phyloP scores from a whole-genome alignment of 176 grass and related monocot species.

The Triticum timopheevii region DNA sequence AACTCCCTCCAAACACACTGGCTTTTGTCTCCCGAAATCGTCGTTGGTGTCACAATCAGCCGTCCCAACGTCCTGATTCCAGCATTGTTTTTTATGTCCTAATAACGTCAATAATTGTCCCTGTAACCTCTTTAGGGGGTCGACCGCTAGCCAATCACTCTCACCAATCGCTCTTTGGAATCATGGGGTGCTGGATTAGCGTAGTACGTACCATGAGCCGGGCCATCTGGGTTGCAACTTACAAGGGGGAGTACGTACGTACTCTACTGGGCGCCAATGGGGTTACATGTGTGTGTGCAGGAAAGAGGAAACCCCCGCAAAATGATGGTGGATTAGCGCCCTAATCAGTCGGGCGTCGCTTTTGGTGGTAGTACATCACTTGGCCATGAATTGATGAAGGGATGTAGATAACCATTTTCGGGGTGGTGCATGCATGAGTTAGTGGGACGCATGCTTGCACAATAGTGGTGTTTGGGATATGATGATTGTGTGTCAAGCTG shows the following conservation, averaged over 20 bases:
- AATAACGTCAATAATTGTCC: slow-evolving; percentile 35
- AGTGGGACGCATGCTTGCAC: slow-evolving; percentile 30
- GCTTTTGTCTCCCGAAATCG: neutral
- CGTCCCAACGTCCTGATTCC: neutral
- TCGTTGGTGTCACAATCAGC: slow-evolving; percentile 23
- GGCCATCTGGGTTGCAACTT: neutral
- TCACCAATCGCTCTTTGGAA: neutral
- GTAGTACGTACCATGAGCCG: neutral
- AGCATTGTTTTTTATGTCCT: neutral
- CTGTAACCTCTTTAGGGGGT: neutral
- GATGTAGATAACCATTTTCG: neutral
- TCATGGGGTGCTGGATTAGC: neutral
- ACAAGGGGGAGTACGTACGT: too few relatives aligned
- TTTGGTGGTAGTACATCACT: neutral
- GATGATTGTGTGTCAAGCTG: slow-evolving; percentile 29
- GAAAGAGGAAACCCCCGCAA: neutral
- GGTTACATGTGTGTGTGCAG: neutral
- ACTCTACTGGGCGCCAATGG: neutral
- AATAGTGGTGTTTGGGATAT: neutral
- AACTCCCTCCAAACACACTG: slow-evolving; percentile 11
- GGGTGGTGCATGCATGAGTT: neutral
- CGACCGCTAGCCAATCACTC: neutral
- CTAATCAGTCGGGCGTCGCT: neutral
- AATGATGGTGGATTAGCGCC: slow-evolving; percentile 15
- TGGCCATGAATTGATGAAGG: neutral